Percentiles rank a stretch among this genome's conserved stretches.
Conservation (phyloP, 768 basidiomycete species). For the Rhizopogon vulgaris region DNA sequence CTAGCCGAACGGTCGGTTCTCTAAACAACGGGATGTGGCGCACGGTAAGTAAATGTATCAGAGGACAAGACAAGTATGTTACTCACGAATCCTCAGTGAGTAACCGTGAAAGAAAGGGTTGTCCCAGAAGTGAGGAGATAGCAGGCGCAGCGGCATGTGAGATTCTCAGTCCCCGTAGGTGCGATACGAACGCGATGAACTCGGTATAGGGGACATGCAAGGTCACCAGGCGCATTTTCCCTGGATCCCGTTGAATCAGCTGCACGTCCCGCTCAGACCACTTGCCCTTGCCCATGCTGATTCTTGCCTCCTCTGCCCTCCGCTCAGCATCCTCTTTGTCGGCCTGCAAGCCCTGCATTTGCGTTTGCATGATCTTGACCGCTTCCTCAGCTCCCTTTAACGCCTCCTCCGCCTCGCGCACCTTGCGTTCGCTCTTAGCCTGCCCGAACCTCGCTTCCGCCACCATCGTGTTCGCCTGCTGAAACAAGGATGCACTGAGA, state of each 20-base stretch:
- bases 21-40: slow-evolving; percentile 30
- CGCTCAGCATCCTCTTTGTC: slow-evolving; percentile 61
- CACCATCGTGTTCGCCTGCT: slow-evolving; percentile 97
- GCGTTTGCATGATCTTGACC: slow-evolving; percentile 75
- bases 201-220: slow-evolving; percentile 77
- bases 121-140: slow-evolving; percentile 66
- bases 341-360: slow-evolving; percentile 70
- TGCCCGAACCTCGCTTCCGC: slow-evolving; percentile 74
- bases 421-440: slow-evolving; percentile 67
- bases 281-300: slow-evolving; percentile 62
- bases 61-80: neutral
- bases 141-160: slow-evolving; percentile 54
- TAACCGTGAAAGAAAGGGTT: slow-evolving; percentile 75
- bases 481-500: slow-evolving; percentile 84
- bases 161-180: slow-evolving; percentile 66
- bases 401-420: slow-evolving; percentile 69
- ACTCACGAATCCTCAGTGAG: slow-evolving; percentile 82
- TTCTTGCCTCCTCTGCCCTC: slow-evolving; percentile 42
- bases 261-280: slow-evolving; percentile 42
- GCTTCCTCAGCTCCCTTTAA: slow-evolving; percentile 83
- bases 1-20: slow-evolving; percentile 88
- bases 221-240: slow-evolving; percentile 45
- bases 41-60: slow-evolving; percentile 7
- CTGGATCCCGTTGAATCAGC: slow-evolving; percentile 12
- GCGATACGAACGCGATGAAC: slow-evolving; percentile 69